Evolutionary conservation across 129 eudicot species (phyloP).

Genomic region (Dittrichia graveolens): DNA sequence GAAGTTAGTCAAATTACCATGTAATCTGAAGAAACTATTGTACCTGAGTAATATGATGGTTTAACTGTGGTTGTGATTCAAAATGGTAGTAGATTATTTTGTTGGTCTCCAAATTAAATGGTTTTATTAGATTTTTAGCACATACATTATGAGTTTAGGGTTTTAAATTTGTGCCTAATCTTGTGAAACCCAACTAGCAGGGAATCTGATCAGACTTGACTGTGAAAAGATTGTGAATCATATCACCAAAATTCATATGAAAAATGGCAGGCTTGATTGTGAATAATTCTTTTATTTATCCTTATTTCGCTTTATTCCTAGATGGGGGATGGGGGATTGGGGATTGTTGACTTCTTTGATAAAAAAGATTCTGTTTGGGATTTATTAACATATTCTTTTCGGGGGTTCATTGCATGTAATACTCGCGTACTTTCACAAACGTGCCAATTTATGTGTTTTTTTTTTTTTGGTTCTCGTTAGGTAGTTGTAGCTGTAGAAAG

Average conservation of each 20-base stretch:
- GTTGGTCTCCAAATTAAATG: too few species aligned
- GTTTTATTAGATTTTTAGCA: background rate
- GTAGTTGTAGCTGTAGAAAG: too few species aligned
- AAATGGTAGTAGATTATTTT: background rate
- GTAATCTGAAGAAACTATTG: background rate
- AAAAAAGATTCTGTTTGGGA: too few species aligned
- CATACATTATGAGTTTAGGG: background rate
- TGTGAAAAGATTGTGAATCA: too few species aligned
- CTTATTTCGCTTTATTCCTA: background rate
- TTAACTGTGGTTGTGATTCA: background rate
- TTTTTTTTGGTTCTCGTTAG: too few species aligned
- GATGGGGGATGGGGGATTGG: background rate
- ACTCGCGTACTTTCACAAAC: too few species aligned
- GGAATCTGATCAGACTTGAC: conserved; percentile 39
- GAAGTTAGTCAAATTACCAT: background rate
- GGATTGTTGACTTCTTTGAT: too few species aligned
- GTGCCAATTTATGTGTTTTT: too few species aligned
- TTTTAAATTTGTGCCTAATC: background rate
- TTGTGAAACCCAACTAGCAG: conserved; percentile 38
- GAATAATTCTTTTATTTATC: background rate
- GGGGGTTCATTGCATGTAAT: too few species aligned
- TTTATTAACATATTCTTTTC: too few species aligned
- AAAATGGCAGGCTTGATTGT: background rate
- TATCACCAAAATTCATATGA: background rate
- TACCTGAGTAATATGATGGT: background rate